Base-by-base conservation (phyloP, 148 eudicot species). In the Chenopodium quinoa region DNA sequence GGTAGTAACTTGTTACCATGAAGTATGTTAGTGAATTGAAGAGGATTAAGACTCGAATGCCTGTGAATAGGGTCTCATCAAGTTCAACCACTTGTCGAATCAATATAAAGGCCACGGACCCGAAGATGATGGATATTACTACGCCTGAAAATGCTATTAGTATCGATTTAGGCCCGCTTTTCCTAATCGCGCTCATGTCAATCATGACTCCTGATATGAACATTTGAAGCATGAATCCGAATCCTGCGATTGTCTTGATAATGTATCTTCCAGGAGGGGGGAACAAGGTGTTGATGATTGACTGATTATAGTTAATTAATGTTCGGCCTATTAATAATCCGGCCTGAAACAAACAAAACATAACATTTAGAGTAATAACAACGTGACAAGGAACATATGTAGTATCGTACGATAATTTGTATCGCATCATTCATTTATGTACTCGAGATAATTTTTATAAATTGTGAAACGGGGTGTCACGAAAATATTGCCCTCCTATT, bases 141-240 rank as follows among this genome's bases (percentile, higher is more conserved):
- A 85, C 47, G 54, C 89, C 83, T 0, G 83, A 78, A 46, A 87
- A 44, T 3, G 83, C 90, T 34, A 87, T 60, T 7, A 65, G 13
- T 1, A 82, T 10, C 2, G 85, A 77, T 62, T 60, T 82, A 20
- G 71, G 12, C n/a, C 81, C 83, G 2, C 65, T 68, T 29, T 47
- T 79, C n/a, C 82, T 56, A 0, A 84, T 20, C 1, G 58, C 74
- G 2, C 58, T 40, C 56, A 85, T 77, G 78, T 87, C 86, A 23
- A 83, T 80, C 80, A 83, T 87, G 7, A 87, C 87, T 19, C 89
- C 89, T 46, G 79, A 44, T 27, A 80, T 25, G 81, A 87, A 87
- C 23, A 87, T 63, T 40, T 87, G 83, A 56, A 87, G 83, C 85
- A 87, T 85, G 75, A 82, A 84, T 5, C 89, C 89, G 12, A 87